Base-by-base conservation (phyloP, 2,329 filamentous ascomycete species). In the Annulohypoxylon truncatum region DNA sequence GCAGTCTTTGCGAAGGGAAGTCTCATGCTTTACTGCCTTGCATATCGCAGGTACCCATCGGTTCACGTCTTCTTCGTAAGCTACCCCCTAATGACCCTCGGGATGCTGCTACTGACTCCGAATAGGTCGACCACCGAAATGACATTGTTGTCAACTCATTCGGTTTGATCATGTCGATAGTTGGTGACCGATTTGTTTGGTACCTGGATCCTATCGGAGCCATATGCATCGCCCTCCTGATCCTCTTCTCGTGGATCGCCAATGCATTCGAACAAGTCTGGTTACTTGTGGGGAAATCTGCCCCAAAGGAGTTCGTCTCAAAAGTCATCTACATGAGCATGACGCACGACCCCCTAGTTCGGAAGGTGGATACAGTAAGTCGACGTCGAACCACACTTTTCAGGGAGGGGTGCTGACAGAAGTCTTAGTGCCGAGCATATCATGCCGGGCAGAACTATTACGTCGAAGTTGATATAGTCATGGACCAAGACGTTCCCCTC, bases 261-360 rank as follows among this genome's bases (percentile, higher is more conserved):
- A 89, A 89, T 50, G 87, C 87, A 3, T 86, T 85, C 60, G 87
- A 89, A 68, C 86, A 90, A 67, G 85, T 89, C 12, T 87, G 85
- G 81, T 81, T 89, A 22, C 80, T 89, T 4, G 87, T 89, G 1
- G 87, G 87, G 57, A 88, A 88, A 68, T 82, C 85, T 1, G 87
- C 87, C n/a, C 85, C 86, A 1, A 82, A 82, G 18, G 84, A 85
- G 58, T 87, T 85, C 70, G 79, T 87, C 66, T 82, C 83, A 60
- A 86, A 86, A 77, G 78, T 87, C 68, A 84, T 86, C 59, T 87
- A 87, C 73, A 80, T 87, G 71, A 76, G 82, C 62, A 80, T 87
- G 75, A 87, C 84, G 1, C 85, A 87, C 71, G 84, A 86, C 67
- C 72, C 71, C 60, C 83, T 74, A 70, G 87, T 89, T 51, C 78